Conservation (phyloP, 1,139 yeast species). For the Yamadazyma oceani region DNA sequence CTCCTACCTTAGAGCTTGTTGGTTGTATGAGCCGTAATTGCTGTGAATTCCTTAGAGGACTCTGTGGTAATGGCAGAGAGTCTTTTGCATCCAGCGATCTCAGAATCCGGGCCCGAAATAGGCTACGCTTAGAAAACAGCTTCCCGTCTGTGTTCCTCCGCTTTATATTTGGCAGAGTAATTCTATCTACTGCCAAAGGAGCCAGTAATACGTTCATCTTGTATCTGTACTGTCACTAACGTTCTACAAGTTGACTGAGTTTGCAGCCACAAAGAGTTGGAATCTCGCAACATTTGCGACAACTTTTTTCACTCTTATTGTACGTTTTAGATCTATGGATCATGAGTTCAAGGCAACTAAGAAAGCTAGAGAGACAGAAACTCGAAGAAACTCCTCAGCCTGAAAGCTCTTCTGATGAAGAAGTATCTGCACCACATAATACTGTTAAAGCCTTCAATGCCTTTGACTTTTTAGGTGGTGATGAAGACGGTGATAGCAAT, state of each 20-base stretch:
- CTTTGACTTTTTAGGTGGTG: constrained; percentile 52
- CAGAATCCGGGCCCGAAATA: too few species aligned
- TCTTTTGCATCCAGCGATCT: too few species aligned
- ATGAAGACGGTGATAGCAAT: constrained; percentile 29
- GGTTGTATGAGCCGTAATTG: too few species aligned
- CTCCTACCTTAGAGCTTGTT: too few species aligned
- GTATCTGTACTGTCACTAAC: too few species aligned
- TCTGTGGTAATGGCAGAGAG: too few species aligned
- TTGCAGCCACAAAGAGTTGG: constrained; percentile 12
- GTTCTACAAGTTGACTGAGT: too few species aligned
- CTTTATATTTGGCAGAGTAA: neutral
- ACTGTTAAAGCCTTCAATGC: constrained; percentile 43
- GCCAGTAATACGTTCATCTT: too few species aligned
- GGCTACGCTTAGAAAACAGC: neutral
- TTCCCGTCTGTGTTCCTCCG: neutral
- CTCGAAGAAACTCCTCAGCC: constrained; percentile 21
- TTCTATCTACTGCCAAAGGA: neutral
- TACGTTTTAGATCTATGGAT: neutral
- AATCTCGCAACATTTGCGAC: neutral
- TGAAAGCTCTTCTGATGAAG: constrained; percentile 13
- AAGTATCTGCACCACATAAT: constrained; percentile 14
- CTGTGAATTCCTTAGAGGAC: too few species aligned
- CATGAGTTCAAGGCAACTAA: constrained; percentile 70
- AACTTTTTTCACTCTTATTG: too few species aligned
- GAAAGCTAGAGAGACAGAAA: constrained; percentile 47